Conservation (phyloP, 208 protist genomes). For the Tritrichomonas musculus region DNA sequence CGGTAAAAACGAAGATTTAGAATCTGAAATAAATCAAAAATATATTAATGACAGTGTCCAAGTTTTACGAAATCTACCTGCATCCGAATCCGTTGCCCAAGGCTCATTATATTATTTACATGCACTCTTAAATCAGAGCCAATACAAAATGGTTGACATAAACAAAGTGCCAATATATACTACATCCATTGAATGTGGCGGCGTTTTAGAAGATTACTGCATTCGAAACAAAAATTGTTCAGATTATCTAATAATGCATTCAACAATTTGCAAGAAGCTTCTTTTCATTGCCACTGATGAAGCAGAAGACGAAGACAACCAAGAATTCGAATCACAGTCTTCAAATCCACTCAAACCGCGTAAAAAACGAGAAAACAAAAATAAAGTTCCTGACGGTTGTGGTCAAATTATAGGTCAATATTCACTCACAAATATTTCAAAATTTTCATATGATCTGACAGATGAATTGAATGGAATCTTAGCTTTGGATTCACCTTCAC, state of each 20-base stretch:
- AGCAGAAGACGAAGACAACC: too few relatives aligned
- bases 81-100: background rate
- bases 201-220: background rate
- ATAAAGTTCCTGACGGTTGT: background rate
- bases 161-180: background rate
- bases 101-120: background rate
- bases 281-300: background rate
- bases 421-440: background rate
- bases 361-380: too few relatives aligned
- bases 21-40: too few relatives aligned
- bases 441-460: background rate
- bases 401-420: background rate
- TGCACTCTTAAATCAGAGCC: background rate
- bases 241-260: background rate
- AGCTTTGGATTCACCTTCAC: too few relatives aligned
- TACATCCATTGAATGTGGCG: background rate
- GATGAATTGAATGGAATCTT: too few relatives aligned
- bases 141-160: background rate
- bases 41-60: too few relatives aligned
- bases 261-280: background rate
- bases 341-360: too few relatives aligned
- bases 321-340: too few relatives aligned
- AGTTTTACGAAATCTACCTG: background rate
- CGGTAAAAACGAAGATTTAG: too few relatives aligned
- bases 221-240: background rate